Evolutionary conservation across 768 basidiomycete species (phyloP).

Genomic region (Artomyces pyxidatus): DNA sequence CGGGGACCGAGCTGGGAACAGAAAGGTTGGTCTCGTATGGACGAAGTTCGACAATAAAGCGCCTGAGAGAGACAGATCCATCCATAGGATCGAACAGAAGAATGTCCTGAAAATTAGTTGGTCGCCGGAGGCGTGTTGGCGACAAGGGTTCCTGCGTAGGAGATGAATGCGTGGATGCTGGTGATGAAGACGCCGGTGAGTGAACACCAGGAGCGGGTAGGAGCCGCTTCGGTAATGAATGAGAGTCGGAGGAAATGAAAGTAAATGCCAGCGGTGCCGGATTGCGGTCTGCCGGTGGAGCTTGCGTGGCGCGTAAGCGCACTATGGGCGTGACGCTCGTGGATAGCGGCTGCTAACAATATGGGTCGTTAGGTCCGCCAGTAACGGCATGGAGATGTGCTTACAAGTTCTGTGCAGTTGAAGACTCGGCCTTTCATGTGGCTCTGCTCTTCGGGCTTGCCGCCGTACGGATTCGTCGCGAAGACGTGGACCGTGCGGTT

Average conservation of each 20-base stretch:
- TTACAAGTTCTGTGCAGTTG: slow-evolving; percentile 44
- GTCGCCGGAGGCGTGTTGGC: slow-evolving; percentile 21
- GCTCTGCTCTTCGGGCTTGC: slow-evolving; percentile 51
- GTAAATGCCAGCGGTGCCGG: slow-evolving; percentile 44
- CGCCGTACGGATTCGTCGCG: slow-evolving; percentile 70
- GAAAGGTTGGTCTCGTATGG: slow-evolving; percentile 16
- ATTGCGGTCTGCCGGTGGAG: slow-evolving; percentile 17
- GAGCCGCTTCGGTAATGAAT: slow-evolving; percentile 32
- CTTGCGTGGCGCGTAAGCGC: slow-evolving; percentile 35
- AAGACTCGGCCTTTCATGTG: slow-evolving; percentile 51
- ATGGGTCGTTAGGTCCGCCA: slow-evolving; percentile 1
- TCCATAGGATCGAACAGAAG: slow-evolving; percentile 59
- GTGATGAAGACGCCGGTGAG: slow-evolving; percentile 22
- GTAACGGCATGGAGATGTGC: slow-evolving; percentile 9
- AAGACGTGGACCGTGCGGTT: slow-evolving; percentile 67
- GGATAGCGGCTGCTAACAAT: slow-evolving; percentile 39
- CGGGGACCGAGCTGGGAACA: slow-evolving; percentile 21
- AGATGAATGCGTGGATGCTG: slow-evolving; percentile 25
- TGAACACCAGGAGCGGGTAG: slow-evolving; percentile 24
- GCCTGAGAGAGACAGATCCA: slow-evolving; percentile 45
- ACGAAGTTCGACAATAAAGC: slow-evolving; percentile 39
- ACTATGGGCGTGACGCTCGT: slow-evolving; percentile 50
- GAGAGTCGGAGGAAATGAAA: slow-evolving; percentile 36
- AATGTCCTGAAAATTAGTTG: slow-evolving; percentile 53
- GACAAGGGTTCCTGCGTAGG: slow-evolving; percentile 21